Conservation (phyloP, 805 yeast genomes). For the Yarrowia keelungensis region DNA sequence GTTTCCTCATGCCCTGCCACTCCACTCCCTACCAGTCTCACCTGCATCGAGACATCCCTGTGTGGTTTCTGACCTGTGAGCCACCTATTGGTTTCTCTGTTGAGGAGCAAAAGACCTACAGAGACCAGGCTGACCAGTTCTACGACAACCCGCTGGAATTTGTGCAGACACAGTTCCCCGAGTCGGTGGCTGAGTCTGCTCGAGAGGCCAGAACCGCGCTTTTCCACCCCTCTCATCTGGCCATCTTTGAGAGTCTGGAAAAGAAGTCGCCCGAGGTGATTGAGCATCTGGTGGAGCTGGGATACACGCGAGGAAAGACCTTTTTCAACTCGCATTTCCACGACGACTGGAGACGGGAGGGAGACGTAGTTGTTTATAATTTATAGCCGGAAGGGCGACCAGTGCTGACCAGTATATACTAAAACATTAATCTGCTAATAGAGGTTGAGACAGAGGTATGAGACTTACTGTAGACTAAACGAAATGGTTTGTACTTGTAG, state of each 20-base stretch:
- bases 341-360: slow-evolving; percentile 83
- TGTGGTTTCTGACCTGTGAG: slow-evolving; percentile 88
- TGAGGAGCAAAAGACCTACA: slow-evolving; percentile 56
- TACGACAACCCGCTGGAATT: slow-evolving; percentile 59
- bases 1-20: slow-evolving; percentile 94
- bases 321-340: slow-evolving; percentile 82
- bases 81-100: slow-evolving; percentile 68
- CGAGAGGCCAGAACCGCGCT: slow-evolving; percentile 40
- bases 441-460: no score
- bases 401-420: slow-evolving; percentile 9
- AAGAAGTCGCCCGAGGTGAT: slow-evolving; percentile 49
- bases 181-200: slow-evolving; percentile 43
- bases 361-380: slow-evolving; percentile 73
- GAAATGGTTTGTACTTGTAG: no score
- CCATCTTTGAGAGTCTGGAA: slow-evolving; percentile 72
- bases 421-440: not conserved
- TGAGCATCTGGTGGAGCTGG: slow-evolving; percentile 51
- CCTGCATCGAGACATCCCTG: slow-evolving; percentile 64
- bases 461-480: no score
- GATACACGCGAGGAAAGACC: slow-evolving; percentile 53
- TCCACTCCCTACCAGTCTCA: slow-evolving; percentile 95
- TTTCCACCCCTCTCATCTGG: slow-evolving; percentile 74
- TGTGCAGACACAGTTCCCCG: slow-evolving; percentile 2
- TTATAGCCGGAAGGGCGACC: slow-evolving; percentile 9
- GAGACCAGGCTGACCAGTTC: slow-evolving; percentile 87